Evolutionary conservation across 495 filamentous ascomycete species (phyloP), one percentile per base, ranked within the genome.

Genomic region (Lepraria neglecta): DNA sequence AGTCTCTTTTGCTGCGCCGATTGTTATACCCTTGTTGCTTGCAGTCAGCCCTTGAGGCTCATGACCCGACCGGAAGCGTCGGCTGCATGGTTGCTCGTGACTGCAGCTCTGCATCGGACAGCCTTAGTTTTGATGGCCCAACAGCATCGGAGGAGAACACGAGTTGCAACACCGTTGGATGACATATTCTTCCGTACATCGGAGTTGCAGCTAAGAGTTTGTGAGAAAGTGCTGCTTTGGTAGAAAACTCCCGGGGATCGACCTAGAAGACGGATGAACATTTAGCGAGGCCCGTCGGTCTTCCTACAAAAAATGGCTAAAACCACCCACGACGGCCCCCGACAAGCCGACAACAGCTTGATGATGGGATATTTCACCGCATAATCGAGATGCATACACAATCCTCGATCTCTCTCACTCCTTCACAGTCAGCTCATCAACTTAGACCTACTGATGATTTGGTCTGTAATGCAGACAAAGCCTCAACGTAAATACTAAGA

Each of bases 1-100:
- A 61, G 59, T 45, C 54, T 56, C 14, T 38, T 33, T 5, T 61
- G 40, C 59, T 61, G 59, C 50, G 51, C 59, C 50, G 14, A 55
- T 54, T 27, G 4, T 10, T 38, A 15, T 21, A 21, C 12, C 38
- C 5, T n/a, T 19, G n/a, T n/a, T 9, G 15, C 5, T 46, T 54
- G 30, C 51, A 54, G 30, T 38, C 35, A 54, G 31, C 17, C 30
- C 35, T 11, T 12, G n/a, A n/a, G 35, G 4, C 51, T 54, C 14
- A 33, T 54, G 51, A 54, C 17, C 17, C 0, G 9, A 14, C 51
- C 31, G 17, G 51, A 12, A 54, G n/a, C 4, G 3, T 54, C 31
- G 51, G 51, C 17, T 38, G 17, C 35, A 2, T 38, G 2, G 0
- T 38, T 10, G 0, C 2, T 38, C 35, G 12, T 38, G 35, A 11